Conservation (phyloP, 2,329 filamentous ascomycete species). For the Thelonectria blattea region DNA sequence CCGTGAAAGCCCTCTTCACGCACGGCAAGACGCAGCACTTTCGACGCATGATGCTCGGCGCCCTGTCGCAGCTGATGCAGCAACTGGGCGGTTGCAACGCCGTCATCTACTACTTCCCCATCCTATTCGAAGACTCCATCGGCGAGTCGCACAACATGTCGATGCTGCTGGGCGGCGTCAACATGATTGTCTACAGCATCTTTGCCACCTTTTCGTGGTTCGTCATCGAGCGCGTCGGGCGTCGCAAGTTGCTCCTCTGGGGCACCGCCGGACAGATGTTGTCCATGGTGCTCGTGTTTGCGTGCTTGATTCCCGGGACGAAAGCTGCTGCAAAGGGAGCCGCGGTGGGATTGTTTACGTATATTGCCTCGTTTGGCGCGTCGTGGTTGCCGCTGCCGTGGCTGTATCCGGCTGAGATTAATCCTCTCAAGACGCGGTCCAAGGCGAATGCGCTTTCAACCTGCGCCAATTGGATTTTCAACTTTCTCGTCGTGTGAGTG, state of each 20-base stretch:
- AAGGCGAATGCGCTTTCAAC: conserved; percentile 62
- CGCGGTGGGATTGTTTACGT: conserved; percentile 71
- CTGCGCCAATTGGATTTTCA: conserved; percentile 63
- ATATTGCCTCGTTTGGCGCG: conserved; percentile 72
- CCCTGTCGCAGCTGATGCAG: conserved; percentile 66
- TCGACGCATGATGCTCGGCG: conserved; percentile 67
- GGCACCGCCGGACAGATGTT: conserved; percentile 56
- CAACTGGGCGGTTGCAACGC: conserved; percentile 66
- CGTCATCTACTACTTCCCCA: conserved; percentile 67
- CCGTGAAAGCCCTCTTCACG: conserved; percentile 62
- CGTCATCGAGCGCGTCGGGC: conserved; percentile 54
- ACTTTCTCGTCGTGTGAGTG: conserved; percentile 54
- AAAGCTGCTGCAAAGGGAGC: conserved; percentile 69
- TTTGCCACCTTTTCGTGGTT: conserved; percentile 63
- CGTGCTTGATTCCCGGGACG: conserved; percentile 68
- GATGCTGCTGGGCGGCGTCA: conserved; percentile 57
- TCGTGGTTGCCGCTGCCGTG: conserved; percentile 70
- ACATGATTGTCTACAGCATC: conserved; percentile 62
- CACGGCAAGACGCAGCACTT: conserved; percentile 70
- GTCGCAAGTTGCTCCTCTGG: conserved; percentile 53
- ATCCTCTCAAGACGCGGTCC: conserved; percentile 54
- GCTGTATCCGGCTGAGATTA: conserved; percentile 62
- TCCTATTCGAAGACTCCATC: conserved; percentile 53
- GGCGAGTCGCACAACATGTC: conserved; percentile 49
- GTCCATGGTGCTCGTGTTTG: conserved; percentile 67